phyloP scores from a whole-genome alignment of 306 rosid genomes.

The Parietaria judaica region DNA sequence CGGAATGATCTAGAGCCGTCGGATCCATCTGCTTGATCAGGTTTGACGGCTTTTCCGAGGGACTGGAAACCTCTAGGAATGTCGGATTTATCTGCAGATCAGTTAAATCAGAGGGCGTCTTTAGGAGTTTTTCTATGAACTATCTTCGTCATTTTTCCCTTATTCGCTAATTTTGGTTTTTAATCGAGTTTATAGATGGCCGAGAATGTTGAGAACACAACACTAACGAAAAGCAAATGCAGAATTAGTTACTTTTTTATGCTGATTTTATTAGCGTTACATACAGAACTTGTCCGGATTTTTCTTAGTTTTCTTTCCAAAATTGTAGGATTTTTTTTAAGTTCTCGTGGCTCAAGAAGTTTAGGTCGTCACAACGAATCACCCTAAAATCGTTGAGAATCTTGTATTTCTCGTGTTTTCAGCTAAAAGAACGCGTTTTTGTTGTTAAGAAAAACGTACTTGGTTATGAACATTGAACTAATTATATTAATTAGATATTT shows the following conservation, averaged over 20 bases:
- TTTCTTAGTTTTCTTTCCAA: no score
- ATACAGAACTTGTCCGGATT: no score
- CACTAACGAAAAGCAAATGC: background rate
- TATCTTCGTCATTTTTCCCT: background rate
- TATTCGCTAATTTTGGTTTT: background rate
- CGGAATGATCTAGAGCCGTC: slow-evolving; percentile 12
- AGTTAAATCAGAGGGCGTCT: background rate
- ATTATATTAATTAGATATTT: no score
- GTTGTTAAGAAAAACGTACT: no score
- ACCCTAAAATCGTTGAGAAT: no score
- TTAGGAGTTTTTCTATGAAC: background rate
- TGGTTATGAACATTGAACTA: no score
- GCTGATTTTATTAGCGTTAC: background rate
- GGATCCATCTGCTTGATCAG: slow-evolving; percentile 5
- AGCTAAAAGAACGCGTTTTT: no score
- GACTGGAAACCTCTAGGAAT: background rate
- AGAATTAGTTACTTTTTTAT: background rate
- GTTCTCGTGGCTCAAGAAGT: no score
- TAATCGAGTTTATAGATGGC: slow-evolving; percentile 2
- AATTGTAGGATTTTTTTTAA: no score
- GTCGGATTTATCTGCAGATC: no score
- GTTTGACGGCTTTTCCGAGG: background rate
- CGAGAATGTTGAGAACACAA: background rate
- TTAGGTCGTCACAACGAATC: no score
- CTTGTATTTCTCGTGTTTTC: no score